Conservation (phyloP, 2,329 filamentous ascomycete species). For the Juglanconis oblonga region DNA sequence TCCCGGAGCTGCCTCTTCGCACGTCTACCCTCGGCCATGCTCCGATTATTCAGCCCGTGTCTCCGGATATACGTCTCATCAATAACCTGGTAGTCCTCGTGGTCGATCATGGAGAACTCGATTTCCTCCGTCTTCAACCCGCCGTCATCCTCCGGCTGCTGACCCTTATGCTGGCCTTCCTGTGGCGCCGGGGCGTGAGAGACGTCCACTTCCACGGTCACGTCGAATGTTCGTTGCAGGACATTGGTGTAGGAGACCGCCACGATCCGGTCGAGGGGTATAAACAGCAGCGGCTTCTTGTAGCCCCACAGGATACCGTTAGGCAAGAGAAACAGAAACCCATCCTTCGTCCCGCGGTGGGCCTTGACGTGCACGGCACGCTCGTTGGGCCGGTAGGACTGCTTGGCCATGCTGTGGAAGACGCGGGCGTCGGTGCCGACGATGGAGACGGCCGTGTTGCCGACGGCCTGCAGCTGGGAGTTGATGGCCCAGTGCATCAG, state of each 20-base stretch:
- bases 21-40: conserved; percentile 66
- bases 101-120: conserved; percentile 68
- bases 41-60: conserved; percentile 62
- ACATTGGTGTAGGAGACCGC: conserved; percentile 67
- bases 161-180: conserved; percentile 18
- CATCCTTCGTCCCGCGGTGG: conserved; percentile 67
- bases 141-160: not conserved
- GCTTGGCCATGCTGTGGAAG: conserved; percentile 55
- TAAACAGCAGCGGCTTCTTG: conserved; percentile 66
- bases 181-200: conserved; percentile 6
- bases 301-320: conserved; percentile 68
- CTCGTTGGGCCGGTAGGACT: conserved; percentile 58
- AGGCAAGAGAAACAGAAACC: conserved; percentile 64
- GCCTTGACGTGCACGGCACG: conserved; percentile 64
- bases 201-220: conserved; percentile 59
- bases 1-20: conserved; percentile 62
- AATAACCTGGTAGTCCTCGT: conserved; percentile 64
- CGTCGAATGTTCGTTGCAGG: conserved; percentile 66
- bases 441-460: conserved; percentile 44
- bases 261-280: conserved; percentile 58
- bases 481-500: conserved; percentile 61
- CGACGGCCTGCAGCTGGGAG: conserved; percentile 47
- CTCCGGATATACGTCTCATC: conserved; percentile 59
- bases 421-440: conserved; percentile 51
- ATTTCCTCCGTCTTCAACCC: conserved; percentile 53